These are phyloP conservation scores for Cephalotrichum gorgonifer DNA, from an alignment of 2,329 filamentous ascomycete genomes.

Conservation along the genomic window DNA sequence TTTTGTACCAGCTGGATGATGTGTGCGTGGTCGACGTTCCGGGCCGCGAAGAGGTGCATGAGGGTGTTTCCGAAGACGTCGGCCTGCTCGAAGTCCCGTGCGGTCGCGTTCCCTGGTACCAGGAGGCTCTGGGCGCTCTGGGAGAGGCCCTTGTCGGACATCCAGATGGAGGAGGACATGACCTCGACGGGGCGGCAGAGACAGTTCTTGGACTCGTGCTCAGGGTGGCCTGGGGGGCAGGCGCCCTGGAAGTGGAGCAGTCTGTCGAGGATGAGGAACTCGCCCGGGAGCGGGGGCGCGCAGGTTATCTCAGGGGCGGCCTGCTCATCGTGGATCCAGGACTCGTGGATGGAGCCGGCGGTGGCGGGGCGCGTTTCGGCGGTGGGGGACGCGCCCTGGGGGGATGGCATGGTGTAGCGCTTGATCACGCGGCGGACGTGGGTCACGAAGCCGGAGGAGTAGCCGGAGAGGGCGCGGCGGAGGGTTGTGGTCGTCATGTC, in stretches of 20 bases:
- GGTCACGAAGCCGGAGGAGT: constrained; percentile 21
- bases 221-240: constrained; percentile 12
- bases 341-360: constrained; percentile 9
- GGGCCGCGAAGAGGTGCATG: constrained; percentile 34
- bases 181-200: constrained; percentile 17
- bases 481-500: constrained; percentile 25
- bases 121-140: not conserved
- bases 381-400: constrained; percentile 4
- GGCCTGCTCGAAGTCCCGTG: constrained; percentile 8
- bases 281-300: constrained; percentile 30
- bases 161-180: constrained; percentile 17
- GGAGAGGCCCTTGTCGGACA: constrained; percentile 14
- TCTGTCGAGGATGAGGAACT: constrained; percentile 30
- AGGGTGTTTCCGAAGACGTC: constrained; percentile 38
- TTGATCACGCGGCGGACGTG: constrained; percentile 28
- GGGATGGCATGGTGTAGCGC: constrained; percentile 21
- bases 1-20: constrained; percentile 16
- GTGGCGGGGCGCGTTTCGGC: not conserved
- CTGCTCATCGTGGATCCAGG: constrained; percentile 19
- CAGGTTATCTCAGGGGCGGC: constrained; percentile 10
- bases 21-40: constrained; percentile 14
- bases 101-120: not conserved
- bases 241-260: constrained; percentile 7
- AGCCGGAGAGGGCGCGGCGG: constrained; percentile 19
- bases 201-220: constrained; percentile 17